These are phyloP conservation scores for Hysterium pulicare DNA, from an alignment of 2,329 filamentous ascomycete species.

Conservation along the genomic window DNA sequence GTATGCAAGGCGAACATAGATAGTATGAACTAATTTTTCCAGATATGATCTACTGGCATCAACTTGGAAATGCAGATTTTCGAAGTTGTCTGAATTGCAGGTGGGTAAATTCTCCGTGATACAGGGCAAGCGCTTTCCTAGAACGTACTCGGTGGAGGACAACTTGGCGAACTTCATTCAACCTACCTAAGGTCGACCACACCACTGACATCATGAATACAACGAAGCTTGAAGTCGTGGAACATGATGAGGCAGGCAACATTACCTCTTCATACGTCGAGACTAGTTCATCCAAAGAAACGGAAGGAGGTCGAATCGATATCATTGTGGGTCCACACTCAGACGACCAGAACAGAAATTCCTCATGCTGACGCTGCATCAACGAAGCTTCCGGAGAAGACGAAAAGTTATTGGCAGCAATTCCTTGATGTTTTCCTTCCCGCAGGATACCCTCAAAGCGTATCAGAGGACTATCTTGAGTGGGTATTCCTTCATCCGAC, in stretches of 20 bases:
- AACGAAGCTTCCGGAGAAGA: conserved; percentile 11
- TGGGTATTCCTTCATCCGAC: conserved; percentile 48
- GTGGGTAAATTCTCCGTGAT: too few species aligned
- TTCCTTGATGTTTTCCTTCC: conserved; percentile 75
- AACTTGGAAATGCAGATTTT: too few species aligned
- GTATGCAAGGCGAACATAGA: too few species aligned
- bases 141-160: too few species aligned
- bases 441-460: conserved; percentile 81
- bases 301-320: conserved; percentile 42
- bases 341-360: conserved; percentile 8
- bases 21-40: too few species aligned
- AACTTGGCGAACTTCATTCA: too few species aligned
- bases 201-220: not conserved
- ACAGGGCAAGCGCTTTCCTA: too few species aligned
- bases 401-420: conserved; percentile 30
- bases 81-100: too few species aligned
- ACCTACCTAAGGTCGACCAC: not conserved
- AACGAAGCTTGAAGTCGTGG: conserved; percentile 22
- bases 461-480: conserved; percentile 78
- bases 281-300: conserved; percentile 19
- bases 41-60: too few species aligned
- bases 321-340: conserved; percentile 37
- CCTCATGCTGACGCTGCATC: conserved; percentile 13
- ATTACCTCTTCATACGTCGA: conserved; percentile 50
- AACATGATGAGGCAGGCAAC: conserved; percentile 51